Base-by-base conservation (phyloP, 345 rosid genomes). In the Brassica nigra region DNA sequence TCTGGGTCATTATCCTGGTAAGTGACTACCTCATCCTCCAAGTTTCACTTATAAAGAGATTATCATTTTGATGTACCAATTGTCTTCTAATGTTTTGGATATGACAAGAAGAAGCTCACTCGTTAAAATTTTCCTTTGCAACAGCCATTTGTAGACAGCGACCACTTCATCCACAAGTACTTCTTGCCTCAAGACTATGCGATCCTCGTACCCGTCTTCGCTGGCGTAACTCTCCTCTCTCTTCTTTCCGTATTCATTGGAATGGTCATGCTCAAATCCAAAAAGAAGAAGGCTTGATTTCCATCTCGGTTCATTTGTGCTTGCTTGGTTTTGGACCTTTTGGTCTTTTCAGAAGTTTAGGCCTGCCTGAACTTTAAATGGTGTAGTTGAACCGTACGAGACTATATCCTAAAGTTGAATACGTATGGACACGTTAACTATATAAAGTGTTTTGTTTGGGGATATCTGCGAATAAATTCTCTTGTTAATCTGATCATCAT, bases 111-210 rank as follows among this genome's bases (percentile, higher is more conserved):
- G 28, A 76, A 12, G 0, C 69, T 76, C 15, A 70, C 3, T 20
- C 49, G 30, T 47, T 70, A 14, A 14, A 52, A 30, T 30, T 74
- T 54, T 55, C 3, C 4, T 27, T 61, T 81, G 39, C 57, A 75
- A 55, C 94, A 95, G 98, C 99, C 97, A 71, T 95, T 95, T 81
- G 99, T 95, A 54, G 97, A 95, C 66, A 79, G 78, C 11, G 92
- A 91, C 79, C 94, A 95, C 84, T 92, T 92, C 57, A 77, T 95
- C 84, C 97, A 92, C 89, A 84, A 82, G 80, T 95, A 92, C 82
- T 92, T 94, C 80, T 87, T 91, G 39, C 88, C 97, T 28, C 93
- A 87, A 77, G 99, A 95, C 77, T 92, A 86, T 66, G 97, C 97
- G 15, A 85, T 92, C 63, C 84, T 89, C 73, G 81, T 91, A 77